A percentile compares a stretch with the other conserved stretches of the same genome.
phyloP scores from a whole-genome alignment of 495 filamentous ascomycete genomes.

The Aspergillus sclerotiicarbonarius region DNA sequence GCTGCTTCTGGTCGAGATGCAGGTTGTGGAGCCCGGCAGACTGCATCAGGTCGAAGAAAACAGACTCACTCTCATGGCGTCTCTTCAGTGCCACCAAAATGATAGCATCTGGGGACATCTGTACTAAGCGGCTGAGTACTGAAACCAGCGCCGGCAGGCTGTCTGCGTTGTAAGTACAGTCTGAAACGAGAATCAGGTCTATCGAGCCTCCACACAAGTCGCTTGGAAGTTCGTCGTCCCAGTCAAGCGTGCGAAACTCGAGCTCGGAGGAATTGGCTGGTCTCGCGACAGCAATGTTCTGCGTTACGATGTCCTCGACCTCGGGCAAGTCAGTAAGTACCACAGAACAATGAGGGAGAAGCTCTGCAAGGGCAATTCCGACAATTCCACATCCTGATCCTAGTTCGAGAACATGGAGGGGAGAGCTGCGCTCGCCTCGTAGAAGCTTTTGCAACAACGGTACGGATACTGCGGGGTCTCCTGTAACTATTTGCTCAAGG shows the following conservation, averaged over 20 bases:
- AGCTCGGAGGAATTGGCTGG: conserved; percentile 35
- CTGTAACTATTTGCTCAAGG: conserved; percentile 27
- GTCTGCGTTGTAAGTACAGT: conserved; percentile 94
- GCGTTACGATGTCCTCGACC: conserved; percentile 61
- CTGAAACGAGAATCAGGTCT: conserved; percentile 78
- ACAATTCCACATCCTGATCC: conserved; percentile 85
- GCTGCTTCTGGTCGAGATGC: conserved; percentile 46
- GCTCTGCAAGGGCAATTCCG: conserved; percentile 68
- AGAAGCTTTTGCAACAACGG: conserved; percentile 30
- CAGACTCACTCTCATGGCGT: conserved; percentile 76
- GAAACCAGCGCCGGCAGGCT: conserved; percentile 71
- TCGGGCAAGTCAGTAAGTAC: conserved; percentile 82
- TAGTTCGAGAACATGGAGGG: conserved; percentile 67
- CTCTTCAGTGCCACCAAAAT: conserved; percentile 79
- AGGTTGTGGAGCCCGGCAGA: conserved; percentile 50
- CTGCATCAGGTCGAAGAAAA: conserved; percentile 76
- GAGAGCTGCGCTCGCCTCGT: conserved; percentile 18
- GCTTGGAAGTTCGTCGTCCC: conserved; percentile 56
- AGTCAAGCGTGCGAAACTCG: conserved; percentile 69
- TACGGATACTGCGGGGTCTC: conserved; percentile 17
- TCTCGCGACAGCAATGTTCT: conserved; percentile 51
- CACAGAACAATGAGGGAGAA: conserved; percentile 54
- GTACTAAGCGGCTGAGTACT: conserved; percentile 58
- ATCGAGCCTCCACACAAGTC: conserved; percentile 39
- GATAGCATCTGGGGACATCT: conserved; percentile 48